A percentile compares a stretch with the other conserved stretches of the same genome.
Evolutionary conservation across 148 eudicot genomes (phyloP).

Genomic region (Vaccinium myrtillus): DNA sequence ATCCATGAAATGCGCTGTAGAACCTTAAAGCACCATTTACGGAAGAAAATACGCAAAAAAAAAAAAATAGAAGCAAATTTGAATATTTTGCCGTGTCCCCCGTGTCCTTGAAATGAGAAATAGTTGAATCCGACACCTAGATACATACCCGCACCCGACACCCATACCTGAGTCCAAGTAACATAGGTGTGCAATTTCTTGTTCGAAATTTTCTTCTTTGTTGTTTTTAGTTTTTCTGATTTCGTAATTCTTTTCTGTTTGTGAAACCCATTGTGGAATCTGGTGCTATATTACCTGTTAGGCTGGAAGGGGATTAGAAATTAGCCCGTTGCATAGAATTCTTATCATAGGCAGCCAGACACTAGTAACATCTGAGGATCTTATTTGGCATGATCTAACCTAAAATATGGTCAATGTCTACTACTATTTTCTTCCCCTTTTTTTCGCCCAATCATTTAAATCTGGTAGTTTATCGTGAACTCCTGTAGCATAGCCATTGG

Average conservation of each 20-base stretch:
- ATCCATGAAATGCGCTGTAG: no score
- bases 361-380: not conserved
- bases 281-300: not conserved
- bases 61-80: no score
- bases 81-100: no score
- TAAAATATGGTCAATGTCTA: not conserved
- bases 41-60: no score
- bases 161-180: no score
- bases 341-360: not conserved
- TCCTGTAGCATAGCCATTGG: not conserved
- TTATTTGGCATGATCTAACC: not conserved
- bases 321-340: not conserved
- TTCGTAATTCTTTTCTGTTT: not conserved
- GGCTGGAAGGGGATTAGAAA: conserved; percentile 7
- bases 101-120: no score
- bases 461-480: not conserved
- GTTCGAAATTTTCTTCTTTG: not conserved
- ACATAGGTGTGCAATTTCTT: not conserved
- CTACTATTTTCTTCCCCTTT: not conserved
- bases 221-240: not conserved
- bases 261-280: not conserved
- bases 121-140: no score
- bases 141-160: no score
- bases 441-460: not conserved
- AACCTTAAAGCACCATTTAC: no score